These are phyloP conservation scores for Colletotrichum sp. DNA, from an alignment of 2,329 filamentous ascomycete species.

Conservation along the genomic window DNA sequence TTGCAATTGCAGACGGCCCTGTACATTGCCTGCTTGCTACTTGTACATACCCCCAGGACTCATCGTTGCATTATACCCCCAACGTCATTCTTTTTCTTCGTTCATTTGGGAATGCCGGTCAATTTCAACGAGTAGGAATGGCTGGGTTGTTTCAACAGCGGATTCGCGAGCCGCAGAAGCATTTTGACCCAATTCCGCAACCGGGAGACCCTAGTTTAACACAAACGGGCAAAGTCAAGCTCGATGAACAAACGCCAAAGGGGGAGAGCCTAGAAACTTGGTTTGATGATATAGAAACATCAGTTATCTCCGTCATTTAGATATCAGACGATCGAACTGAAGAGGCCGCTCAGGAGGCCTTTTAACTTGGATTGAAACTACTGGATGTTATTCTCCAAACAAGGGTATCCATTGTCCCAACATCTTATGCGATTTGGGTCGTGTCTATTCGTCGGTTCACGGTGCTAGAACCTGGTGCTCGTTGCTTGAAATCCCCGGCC, in stretches of 20 bases:
- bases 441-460: too few species aligned
- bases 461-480: too few species aligned
- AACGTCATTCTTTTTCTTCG: not conserved
- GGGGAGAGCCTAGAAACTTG: not conserved
- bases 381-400: too few species aligned
- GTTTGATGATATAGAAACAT: not conserved
- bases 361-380: too few species aligned
- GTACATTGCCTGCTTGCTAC: not conserved
- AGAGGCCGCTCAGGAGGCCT: not conserved
- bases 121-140: not conserved
- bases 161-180: not conserved
- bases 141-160: not conserved
- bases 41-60: not conserved
- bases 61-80: not conserved
- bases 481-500: too few species aligned
- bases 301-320: not conserved
- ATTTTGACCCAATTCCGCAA: not conserved
- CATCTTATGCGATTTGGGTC: too few species aligned
- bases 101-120: not conserved
- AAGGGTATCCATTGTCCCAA: too few species aligned
- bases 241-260: not conserved
- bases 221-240: not conserved
- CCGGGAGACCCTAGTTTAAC: not conserved
- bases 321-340: not conserved
- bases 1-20: not conserved